Conservation (phyloP, 1,139 yeast species). For the Geotrichum histeridarum region DNA sequence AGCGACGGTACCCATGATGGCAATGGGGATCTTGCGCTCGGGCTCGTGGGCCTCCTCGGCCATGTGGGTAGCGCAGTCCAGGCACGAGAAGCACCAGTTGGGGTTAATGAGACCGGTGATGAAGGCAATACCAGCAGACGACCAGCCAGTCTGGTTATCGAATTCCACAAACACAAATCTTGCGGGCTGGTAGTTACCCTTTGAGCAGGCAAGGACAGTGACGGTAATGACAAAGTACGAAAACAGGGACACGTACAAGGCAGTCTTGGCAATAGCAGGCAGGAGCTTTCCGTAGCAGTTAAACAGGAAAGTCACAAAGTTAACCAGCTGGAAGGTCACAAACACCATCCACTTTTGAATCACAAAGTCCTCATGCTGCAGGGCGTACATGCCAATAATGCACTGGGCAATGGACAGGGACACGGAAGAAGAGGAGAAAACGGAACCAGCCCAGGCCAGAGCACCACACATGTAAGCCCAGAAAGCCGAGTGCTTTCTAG, state of each 20-base stretch:
- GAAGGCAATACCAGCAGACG: constrained; percentile 50
- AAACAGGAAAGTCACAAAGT: constrained; percentile 34
- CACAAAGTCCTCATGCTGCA: constrained; percentile 42
- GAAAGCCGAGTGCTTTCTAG: constrained; percentile 45
- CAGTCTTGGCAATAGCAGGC: constrained; percentile 42
- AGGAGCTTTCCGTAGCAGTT: constrained; percentile 39
- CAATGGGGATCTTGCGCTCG: constrained; percentile 51
- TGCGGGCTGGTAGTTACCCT: constrained; percentile 47
- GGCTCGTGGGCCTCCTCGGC: constrained; percentile 54
- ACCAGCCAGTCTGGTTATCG: constrained; percentile 55
- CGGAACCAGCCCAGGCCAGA: constrained; percentile 54
- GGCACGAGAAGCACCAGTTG: constrained; percentile 56
- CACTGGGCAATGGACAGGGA: constrained; percentile 48
- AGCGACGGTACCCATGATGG: constrained; percentile 52
- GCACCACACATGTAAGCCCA: constrained; percentile 53
- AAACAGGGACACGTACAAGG: constrained; percentile 47
- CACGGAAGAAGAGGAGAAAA: constrained; percentile 55
- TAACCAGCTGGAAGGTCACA: constrained; percentile 40
- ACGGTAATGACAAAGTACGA: constrained; percentile 48
- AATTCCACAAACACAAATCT: constrained; percentile 50
- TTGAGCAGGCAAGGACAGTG: constrained; percentile 46
- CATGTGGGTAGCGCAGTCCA: constrained; percentile 58
- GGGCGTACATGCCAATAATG: constrained; percentile 48
- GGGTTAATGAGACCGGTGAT: constrained; percentile 59
- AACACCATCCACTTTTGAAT: constrained; percentile 48